Conservation (phyloP, 1,284 basidiomycete genomes). For the Chalciporus sp. region DNA sequence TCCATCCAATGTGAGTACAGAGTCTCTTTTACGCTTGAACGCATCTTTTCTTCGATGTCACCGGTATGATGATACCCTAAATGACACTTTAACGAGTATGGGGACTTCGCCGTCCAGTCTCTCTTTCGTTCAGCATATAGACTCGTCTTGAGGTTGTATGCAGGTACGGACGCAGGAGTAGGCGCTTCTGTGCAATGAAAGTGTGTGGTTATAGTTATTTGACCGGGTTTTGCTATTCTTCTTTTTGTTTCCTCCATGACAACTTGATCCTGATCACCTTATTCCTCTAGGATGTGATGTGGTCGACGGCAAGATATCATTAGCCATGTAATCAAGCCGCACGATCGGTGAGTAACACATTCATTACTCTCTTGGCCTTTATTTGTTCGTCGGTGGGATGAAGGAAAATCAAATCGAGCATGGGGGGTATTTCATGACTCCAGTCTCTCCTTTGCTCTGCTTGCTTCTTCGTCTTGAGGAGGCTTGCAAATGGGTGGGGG, state of each 20-base stretch:
- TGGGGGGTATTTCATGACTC: slow-evolving; percentile 27
- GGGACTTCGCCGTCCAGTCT: slow-evolving; percentile 35
- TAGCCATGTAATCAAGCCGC: not conserved
- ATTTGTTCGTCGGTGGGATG: slow-evolving; percentile 27
- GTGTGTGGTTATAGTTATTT: slow-evolving; percentile 40
- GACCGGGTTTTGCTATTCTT: slow-evolving; percentile 14
- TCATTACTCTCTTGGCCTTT: not conserved
- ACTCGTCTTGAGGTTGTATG: slow-evolving; percentile 37
- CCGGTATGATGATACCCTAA: slow-evolving; percentile 34
- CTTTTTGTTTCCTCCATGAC: not conserved
- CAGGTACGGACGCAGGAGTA: slow-evolving; percentile 36
- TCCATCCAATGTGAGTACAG: slow-evolving; percentile 18
- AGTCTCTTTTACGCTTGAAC: not conserved
- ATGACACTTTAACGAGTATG: slow-evolving; percentile 31
- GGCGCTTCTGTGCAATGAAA: slow-evolving; percentile 37
- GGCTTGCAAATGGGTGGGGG: slow-evolving; percentile 25
- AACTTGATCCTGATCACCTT: slow-evolving; percentile 9
- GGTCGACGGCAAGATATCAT: too few species aligned
- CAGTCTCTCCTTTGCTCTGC: slow-evolving; percentile 33
- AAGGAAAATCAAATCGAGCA: slow-evolving; percentile 23
- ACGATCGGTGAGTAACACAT: slow-evolving; percentile 13
- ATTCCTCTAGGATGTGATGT: slow-evolving; percentile 2
- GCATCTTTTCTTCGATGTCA: not conserved
- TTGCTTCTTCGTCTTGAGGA: slow-evolving; percentile 36
- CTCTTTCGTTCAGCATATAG: slow-evolving; percentile 35